Evolutionary conservation across 331 rosid genomes (phyloP), one percentile per base, ranked within the genome.

Genomic region (Malus hybrid): DNA sequence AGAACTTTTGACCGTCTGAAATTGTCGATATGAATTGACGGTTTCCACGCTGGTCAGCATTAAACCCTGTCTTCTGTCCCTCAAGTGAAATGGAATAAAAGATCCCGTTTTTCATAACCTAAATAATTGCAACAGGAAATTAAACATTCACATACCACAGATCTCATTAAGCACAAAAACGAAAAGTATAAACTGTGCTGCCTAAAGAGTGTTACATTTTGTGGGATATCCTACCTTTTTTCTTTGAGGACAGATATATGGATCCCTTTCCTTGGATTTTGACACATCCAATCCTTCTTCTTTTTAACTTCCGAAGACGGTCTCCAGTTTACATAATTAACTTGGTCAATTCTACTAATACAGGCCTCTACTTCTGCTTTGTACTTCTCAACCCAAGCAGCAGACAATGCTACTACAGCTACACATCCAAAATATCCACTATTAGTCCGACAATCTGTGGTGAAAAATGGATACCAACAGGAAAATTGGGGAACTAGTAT

Each of bases 61-160:
- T 90, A 77, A 94, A 94, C 74, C 97, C 97, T 3, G 97, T 93
- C 87, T 93, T 93, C 85, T 93, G 97, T 28, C 97, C 98, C 46
- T 86, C 91, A 28, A 90, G 85, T 72, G 96, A 93, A 83, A 93
- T 86, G 54, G 96, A 77, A 80, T 91, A 91, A 16, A 48, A 80
- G 76, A 91, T 86, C 72, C 86, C 93, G 77, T 90, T 93, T 82
- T 93, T 97, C 69, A 72, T 70, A 36, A 91, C 90, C 98, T 93
- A 79, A 61, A 56, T 12, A 13, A 72, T 46, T 70, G 48, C 82
- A 60, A 39, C 12, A 74, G 19, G 69, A 76, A 78, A 57, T 67
- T 13, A 83, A 69, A 80, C 9, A 54, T 16, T 34, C 46, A 64
- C 55, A 70, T 32, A 34, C 72, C 1, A 63, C 71, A 67, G 46